A percentile compares a stretch with the other conserved stretches of the same genome.
Conservation (phyloP, 805 yeast genomes). For the Zygotorulaspora florentina region DNA sequence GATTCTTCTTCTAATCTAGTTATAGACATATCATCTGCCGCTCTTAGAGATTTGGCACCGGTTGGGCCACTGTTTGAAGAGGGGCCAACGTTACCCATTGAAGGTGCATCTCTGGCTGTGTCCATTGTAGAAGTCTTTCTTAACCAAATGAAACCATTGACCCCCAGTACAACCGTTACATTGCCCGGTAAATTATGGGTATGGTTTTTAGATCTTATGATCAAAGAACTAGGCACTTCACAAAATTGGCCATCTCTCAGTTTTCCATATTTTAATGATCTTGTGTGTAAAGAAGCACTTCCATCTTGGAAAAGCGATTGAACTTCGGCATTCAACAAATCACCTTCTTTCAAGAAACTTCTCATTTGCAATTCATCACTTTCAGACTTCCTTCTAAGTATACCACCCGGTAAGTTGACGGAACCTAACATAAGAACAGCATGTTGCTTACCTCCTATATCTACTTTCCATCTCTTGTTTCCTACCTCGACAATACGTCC, state of each 20-base stretch:
- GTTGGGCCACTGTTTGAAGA: constrained; percentile 33
- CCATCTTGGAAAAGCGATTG: constrained; percentile 89
- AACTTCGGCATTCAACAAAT: constrained; percentile 90
- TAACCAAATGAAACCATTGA: constrained; percentile 92
- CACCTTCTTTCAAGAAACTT: constrained; percentile 90
- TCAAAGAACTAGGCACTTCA: constrained; percentile 74
- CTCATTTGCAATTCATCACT: constrained; percentile 97
- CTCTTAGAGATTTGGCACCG: constrained; percentile 26
- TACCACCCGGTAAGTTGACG: constrained; percentile 96
- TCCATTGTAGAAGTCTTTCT: constrained; percentile 53
- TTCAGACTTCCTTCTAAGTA: constrained; percentile 87
- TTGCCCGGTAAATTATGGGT: constrained; percentile 90
- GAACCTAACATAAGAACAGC: constrained; percentile 92
- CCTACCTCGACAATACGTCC: constrained; percentile 95
- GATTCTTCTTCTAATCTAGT: constrained; percentile 89
- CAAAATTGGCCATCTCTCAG: constrained; percentile 84
- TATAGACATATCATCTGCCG: constrained; percentile 51
- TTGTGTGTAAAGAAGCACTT: constrained; percentile 87
- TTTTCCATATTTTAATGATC: constrained; percentile 94
- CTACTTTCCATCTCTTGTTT: constrained; percentile 92
- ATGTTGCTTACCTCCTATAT: constrained; percentile 90
- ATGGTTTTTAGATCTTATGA: constrained; percentile 83
- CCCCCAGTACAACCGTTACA: constrained; percentile 84
- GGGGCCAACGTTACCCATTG: constrained; percentile 28
- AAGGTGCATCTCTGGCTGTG: constrained; percentile 29